Base-by-base conservation (phyloP, 345 rosid genomes). In the Populus tremula region DNA sequence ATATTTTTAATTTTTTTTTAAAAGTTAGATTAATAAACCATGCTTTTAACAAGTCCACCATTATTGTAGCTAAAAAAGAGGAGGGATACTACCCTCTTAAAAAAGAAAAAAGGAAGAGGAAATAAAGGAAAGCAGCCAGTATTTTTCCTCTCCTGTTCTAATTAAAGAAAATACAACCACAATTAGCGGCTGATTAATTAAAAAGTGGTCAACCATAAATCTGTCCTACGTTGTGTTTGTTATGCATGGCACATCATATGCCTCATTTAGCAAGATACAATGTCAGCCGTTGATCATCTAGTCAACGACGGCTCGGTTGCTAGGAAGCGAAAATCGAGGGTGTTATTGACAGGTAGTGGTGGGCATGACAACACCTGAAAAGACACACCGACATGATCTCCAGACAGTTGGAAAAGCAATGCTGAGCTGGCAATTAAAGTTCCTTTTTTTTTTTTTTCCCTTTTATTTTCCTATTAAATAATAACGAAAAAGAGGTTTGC, bases 371-470 rank as follows among this genome's bases (percentile, higher is more conserved):
- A 78, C 78, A 80, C 81, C 38, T 53, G 86, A 84, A 70, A 76
- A 38, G 66, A 80, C 74, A 80, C 13, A 6, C 84, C 80, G 68
- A 67, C 83, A 71, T 67, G 76, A 78, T 78, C 81, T 77, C 77
- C 31, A 7, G 54, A 81, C 79, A 73, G 65, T 79, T 71, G 72
- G 69, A 77, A 74, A 67, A 72, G 20, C 79, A 77, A 39, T 74
- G 79, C 83, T 74, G 79, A 69, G 85, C 61, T 76, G 81, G 87
- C 79, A 67, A 9, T 25, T 45, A 11, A 31, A 11, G 4, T 21
- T 17, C 62, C 64, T 6, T 8, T 13, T 65, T 31, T 3, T 47
- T 47, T 72, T 62, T 29, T 39, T 69, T 14, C 50, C 12, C 25
- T 59, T 43, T 43, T 43, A 43, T 43, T 43, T 43, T 13, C 47